phyloP scores from a whole-genome alignment of 1,284 basidiomycete species.

The Pascua guehoae region DNA sequence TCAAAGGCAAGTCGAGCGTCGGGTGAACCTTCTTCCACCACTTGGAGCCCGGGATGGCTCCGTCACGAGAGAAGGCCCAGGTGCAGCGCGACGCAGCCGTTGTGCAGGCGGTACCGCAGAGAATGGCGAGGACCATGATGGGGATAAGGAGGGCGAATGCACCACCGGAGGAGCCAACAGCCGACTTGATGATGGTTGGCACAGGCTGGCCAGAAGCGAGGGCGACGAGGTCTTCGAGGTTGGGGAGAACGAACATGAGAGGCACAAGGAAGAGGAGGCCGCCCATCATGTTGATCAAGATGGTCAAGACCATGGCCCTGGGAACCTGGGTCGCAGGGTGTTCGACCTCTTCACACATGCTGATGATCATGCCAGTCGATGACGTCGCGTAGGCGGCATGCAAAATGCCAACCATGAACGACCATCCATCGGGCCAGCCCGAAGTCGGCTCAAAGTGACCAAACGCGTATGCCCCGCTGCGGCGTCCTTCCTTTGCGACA shows the following conservation, averaged over 20 bases:
- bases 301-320: conserved; percentile 35
- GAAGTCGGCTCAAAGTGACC: conserved; percentile 18
- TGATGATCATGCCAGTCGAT: conserved; percentile 43
- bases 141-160: conserved; percentile 50
- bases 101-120: conserved; percentile 45
- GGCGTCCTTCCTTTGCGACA: conserved; percentile 37
- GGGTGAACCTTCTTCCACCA: conserved; percentile 44
- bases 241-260: conserved; percentile 50
- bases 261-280: conserved; percentile 46
- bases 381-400: conserved; percentile 40
- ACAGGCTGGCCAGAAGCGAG: conserved; percentile 49
- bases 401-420: conserved; percentile 40
- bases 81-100: conserved; percentile 39
- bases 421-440: conserved; percentile 16
- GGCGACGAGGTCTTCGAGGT: conserved; percentile 42
- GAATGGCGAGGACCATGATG: conserved; percentile 49
- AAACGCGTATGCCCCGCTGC: conserved; percentile 33
- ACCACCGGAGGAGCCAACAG: conserved; percentile 45
- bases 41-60: conserved; percentile 48
- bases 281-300: conserved; percentile 24
- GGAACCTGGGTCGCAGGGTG: conserved; percentile 42
- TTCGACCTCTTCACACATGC: conserved; percentile 48
- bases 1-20: conserved; percentile 48
- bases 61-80: conserved; percentile 50
- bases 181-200: conserved; percentile 48